Conservation (phyloP, 192 early-diverging fungal species). For the Coemansia reversa region DNA sequence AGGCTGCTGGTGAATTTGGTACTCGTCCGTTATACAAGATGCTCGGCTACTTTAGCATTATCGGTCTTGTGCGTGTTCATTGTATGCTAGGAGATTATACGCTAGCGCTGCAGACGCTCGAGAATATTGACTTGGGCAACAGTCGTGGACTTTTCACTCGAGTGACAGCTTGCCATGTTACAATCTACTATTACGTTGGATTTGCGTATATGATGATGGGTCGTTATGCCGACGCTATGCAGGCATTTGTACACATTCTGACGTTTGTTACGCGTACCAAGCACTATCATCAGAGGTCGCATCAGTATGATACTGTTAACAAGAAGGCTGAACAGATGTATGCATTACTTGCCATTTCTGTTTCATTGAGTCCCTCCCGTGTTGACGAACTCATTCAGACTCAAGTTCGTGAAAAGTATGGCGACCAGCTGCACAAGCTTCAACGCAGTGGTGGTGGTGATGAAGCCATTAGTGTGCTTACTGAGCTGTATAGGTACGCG, state of each 20-base stretch:
- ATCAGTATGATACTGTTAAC: conserved; percentile 86
- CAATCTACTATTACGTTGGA: conserved; percentile 96
- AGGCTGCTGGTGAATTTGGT: conserved; percentile 88
- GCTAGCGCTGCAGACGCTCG: conserved; percentile 92
- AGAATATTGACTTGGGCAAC: conserved; percentile 92
- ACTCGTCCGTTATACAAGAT: conserved; percentile 89
- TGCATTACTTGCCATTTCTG: conserved; percentile 84
- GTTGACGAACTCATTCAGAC: conserved; percentile 93
- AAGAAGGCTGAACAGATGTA: conserved; percentile 98
- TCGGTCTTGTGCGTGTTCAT: conserved; percentile 91
- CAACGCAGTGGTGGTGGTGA: conserved; percentile 73
- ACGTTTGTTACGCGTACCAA: conserved; percentile 87
- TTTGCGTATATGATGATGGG: conserved; percentile 99
- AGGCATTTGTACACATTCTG: conserved; percentile 86
- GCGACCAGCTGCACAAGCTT: conserved; percentile 84
- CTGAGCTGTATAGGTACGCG: conserved; percentile 87
- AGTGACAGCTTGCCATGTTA: conserved; percentile 96
- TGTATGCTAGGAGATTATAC: conserved; percentile 95
- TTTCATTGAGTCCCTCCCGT: conserved; percentile 88
- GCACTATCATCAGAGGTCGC: conserved; percentile 91
- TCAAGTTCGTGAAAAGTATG: conserved; percentile 86
- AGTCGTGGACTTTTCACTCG: conserved; percentile 88
- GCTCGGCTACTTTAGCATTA: conserved; percentile 94
- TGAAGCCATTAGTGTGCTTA: conserved; percentile 75
- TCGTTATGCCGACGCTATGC: conserved; percentile 93